phyloP scores from a whole-genome alignment of 768 basidiomycete genomes.

The Dentipellis fragilis region DNA sequence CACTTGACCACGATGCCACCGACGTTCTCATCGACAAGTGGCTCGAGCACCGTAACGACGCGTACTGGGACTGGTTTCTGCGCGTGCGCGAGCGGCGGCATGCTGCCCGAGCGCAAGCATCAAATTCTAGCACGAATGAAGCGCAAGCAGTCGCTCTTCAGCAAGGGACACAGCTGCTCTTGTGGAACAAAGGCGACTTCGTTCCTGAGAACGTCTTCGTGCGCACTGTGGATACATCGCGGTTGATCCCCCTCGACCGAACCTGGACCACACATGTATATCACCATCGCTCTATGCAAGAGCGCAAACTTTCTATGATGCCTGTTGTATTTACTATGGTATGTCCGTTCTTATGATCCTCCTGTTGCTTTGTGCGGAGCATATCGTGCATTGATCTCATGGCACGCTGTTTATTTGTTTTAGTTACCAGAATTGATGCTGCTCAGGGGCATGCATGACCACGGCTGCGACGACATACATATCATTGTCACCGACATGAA shows the following conservation, averaged over 20 bases:
- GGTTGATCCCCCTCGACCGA: constrained; percentile 70
- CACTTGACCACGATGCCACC: constrained; percentile 65
- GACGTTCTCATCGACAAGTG: constrained; percentile 77
- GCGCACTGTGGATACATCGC: constrained; percentile 68
- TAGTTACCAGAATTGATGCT: constrained; percentile 76
- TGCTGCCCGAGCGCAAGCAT: constrained; percentile 25
- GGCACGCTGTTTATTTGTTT: neutral
- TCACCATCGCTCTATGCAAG: constrained; percentile 67
- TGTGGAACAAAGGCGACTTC: constrained; percentile 61
- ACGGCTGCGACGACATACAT: constrained; percentile 68
- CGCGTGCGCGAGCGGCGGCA: constrained; percentile 60
- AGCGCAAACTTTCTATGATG: constrained; percentile 66
- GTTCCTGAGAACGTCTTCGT: constrained; percentile 74
- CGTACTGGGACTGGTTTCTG: constrained; percentile 70
- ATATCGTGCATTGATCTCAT: neutral
- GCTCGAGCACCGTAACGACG: constrained; percentile 70
- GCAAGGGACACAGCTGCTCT: constrained; percentile 30
- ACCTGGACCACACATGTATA: constrained; percentile 79
- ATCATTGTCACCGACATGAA: constrained; percentile 76
- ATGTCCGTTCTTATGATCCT: constrained; percentile 11
- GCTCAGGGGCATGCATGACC: constrained; percentile 71
- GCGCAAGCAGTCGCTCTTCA: constrained; percentile 23
- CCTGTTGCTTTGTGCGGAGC: neutral
- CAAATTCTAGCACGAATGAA: neutral
- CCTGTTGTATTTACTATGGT: constrained; percentile 79